Evolutionary conservation across 768 basidiomycete species (phyloP), one percentile per base, ranked within the genome.

Genomic region (Calvatia gigantea): DNA sequence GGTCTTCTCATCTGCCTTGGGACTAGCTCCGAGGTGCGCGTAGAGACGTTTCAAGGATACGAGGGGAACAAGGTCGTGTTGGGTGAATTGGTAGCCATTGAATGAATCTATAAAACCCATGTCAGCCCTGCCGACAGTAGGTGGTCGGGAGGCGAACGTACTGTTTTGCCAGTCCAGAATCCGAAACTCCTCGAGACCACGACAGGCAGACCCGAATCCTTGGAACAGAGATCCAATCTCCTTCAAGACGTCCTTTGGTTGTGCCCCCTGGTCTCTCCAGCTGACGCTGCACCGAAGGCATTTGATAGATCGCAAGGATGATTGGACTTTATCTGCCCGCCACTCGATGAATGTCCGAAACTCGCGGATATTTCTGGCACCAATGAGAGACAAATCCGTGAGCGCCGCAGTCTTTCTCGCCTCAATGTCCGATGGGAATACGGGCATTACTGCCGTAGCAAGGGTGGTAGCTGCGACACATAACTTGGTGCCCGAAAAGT

Each of bases 211-310:
- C 6, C 54, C 54, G 32, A 55, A 19, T 7, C 29, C 27, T 19
- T 70, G 6, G 65, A 69, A 44, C 69, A 84, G 65, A 76, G 80
- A 3, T 74, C 81, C 43, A 75, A 81, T 42, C 74, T 86, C 64
- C 70, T 85, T 47, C 73, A 78, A 35, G 80, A 81, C 39, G 71
- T 87, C 57, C 15, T 31, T 46, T n/a, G 54, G 45, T 23, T 21
- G 32, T 25, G 45, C 45, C 6, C 35, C 31, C 9, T 27, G n/a
- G 32, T 55, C 54, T 31, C 54, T 19, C 54, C 45, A 55, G 8
- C 45, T 46, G 37, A 47, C 38, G 9, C 38, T 47, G 42, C 45
- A 48, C 31, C 54, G 54, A 38, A 54, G 45, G 12, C 25, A 48
- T 14, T 55, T 48, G 45, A 55, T 38, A 32, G 37, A 55, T 12